A percentile compares a stretch with the other conserved stretches of the same genome.
phyloP scores from a whole-genome alignment of 1,284 basidiomycete genomes.

The Malassezia obtusa region DNA sequence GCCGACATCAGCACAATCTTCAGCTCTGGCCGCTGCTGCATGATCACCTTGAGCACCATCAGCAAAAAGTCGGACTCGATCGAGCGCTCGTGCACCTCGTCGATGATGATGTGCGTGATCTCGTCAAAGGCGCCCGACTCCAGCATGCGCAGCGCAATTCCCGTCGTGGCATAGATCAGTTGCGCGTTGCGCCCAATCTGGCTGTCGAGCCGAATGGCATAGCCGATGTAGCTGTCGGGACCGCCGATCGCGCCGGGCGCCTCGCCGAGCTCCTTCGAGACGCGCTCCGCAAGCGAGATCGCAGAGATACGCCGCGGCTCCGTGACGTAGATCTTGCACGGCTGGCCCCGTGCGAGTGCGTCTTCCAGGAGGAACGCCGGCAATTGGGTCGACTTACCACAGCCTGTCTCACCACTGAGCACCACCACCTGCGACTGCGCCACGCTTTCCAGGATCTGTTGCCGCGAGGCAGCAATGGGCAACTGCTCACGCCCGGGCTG shows the following conservation, averaged over 20 bases:
- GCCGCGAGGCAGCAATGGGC: constrained; percentile 77
- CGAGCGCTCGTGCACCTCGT: constrained; percentile 83
- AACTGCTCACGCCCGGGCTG: constrained; percentile 66
- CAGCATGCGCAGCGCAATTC: constrained; percentile 92
- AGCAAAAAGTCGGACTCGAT: constrained; percentile 97
- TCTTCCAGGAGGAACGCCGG: constrained; percentile 91
- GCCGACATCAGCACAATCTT: constrained; percentile 97
- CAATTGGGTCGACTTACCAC: constrained; percentile 95
- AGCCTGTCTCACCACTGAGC: constrained; percentile 94
- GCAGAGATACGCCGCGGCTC: constrained; percentile 95
- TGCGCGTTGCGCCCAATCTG: constrained; percentile 51
- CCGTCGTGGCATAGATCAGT: constrained; percentile 64
- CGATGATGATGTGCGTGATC: constrained; percentile 81
- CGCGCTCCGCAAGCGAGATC: constrained; percentile 89
- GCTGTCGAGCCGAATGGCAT: constrained; percentile 87
- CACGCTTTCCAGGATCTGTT: constrained; percentile 64
- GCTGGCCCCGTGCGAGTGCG: constrained; percentile 66
- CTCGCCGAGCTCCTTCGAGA: constrained; percentile 88
- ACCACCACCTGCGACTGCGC: constrained; percentile 78
- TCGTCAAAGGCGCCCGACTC: constrained; percentile 85
- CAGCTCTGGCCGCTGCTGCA: constrained; percentile 68
- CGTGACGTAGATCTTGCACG: constrained; percentile 89
- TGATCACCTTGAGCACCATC: constrained; percentile 82
- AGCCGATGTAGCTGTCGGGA: constrained; percentile 73
- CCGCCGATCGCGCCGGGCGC: constrained; percentile 69